phyloP scores from a whole-genome alignment of 768 basidiomycete genomes.

The Lentinus brumalis region DNA sequence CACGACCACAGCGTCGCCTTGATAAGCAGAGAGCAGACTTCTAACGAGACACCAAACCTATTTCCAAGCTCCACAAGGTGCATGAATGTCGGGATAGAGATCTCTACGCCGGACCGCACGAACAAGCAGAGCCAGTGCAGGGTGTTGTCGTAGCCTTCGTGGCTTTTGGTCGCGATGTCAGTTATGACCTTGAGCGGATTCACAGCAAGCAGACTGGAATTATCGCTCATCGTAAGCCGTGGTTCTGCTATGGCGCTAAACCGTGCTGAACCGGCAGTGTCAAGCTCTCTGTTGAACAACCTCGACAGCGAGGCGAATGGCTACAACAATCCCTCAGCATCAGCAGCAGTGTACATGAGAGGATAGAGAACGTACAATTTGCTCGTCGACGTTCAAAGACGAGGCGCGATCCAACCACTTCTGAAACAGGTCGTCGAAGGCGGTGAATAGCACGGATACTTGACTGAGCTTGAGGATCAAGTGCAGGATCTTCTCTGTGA shows the following conservation, averaged over 20 bases:
- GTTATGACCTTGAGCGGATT: slow-evolving; percentile 61
- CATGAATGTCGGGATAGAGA: slow-evolving; percentile 53
- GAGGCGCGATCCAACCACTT: slow-evolving; percentile 58
- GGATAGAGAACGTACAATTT: slow-evolving; percentile 36
- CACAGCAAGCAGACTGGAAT: slow-evolving; percentile 30
- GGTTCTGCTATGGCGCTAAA: slow-evolving; percentile 39
- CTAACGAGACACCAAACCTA: slow-evolving; percentile 41
- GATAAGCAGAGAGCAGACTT: slow-evolving; percentile 52
- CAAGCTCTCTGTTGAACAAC: slow-evolving; percentile 57
- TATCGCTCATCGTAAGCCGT: slow-evolving; percentile 32
- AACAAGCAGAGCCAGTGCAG: slow-evolving; percentile 64
- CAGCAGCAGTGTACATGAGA: background rate
- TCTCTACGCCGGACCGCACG: slow-evolving; percentile 64
- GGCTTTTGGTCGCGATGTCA: slow-evolving; percentile 43
- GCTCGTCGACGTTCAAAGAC: slow-evolving; percentile 32
- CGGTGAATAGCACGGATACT: slow-evolving; percentile 52
- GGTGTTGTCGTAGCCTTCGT: slow-evolving; percentile 46
- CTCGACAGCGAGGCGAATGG: slow-evolving; percentile 55
- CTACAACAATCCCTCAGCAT: slow-evolving; percentile 32
- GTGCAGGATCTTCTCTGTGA: slow-evolving; percentile 39
- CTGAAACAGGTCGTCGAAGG: slow-evolving; percentile 59
- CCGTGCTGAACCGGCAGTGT: slow-evolving; percentile 37
- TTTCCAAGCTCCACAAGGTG: slow-evolving; percentile 47
- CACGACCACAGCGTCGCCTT: slow-evolving; percentile 55
- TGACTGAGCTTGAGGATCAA: slow-evolving; percentile 57